Evolutionary conservation across 257 asterid genomes (phyloP).

Genomic region (Plantago ovata): DNA sequence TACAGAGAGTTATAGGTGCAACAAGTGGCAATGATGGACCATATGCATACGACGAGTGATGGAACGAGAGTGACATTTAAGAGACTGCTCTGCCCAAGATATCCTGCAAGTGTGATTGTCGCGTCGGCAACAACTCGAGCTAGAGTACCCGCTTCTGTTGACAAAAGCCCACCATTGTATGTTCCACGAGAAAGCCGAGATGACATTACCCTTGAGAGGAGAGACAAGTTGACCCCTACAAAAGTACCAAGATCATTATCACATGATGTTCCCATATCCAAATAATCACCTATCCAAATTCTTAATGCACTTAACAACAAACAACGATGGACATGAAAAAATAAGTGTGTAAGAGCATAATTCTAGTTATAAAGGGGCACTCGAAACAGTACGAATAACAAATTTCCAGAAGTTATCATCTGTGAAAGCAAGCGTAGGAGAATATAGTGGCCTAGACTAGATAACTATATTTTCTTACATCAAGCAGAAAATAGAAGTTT

Average conservation of each 20-base stretch:
- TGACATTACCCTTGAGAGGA: constrained; percentile 93
- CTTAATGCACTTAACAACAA: too few relatives aligned
- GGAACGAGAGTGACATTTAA: constrained; percentile 76
- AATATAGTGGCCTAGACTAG: not conserved
- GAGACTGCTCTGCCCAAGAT: constrained; percentile 59
- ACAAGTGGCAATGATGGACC: constrained; percentile 77
- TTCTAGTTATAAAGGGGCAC: too few relatives aligned
- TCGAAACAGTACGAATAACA: too few relatives aligned
- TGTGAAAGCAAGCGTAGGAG: too few relatives aligned
- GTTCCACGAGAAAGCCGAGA: constrained; percentile 97
- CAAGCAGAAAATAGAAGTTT: constrained; percentile 10
- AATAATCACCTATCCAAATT: not conserved
- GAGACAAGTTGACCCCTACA: constrained; percentile 77
- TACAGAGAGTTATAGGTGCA: constrained; percentile 79
- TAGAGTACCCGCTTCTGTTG: constrained; percentile 90
- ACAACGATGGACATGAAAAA: too few relatives aligned
- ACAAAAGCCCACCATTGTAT: constrained; percentile 80
- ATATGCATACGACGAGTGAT: constrained; percentile 67
- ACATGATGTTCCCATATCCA: not conserved
- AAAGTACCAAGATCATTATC: not conserved
- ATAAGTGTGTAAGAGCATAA: too few relatives aligned
- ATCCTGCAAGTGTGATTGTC: constrained; percentile 85
- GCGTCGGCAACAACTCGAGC: constrained; percentile 92
- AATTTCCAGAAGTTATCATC: too few relatives aligned
- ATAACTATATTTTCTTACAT: not conserved